Evolutionary conservation across 768 basidiomycete species (phyloP), one percentile per base, ranked within the genome.

Genomic region (Leucosporidium creatinivorum): DNA sequence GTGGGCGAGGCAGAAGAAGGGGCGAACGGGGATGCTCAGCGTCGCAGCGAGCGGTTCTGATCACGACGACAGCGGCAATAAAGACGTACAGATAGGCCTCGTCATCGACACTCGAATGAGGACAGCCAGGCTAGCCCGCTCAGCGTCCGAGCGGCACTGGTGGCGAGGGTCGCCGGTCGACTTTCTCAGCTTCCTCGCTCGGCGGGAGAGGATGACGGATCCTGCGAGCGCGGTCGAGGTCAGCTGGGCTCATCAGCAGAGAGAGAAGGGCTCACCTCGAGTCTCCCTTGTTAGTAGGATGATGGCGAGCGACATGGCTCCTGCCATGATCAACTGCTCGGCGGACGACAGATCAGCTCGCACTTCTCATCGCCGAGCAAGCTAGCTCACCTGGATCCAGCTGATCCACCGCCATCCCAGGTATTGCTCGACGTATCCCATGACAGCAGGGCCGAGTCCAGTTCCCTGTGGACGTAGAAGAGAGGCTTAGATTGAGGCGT

Each of bases 241-340:
- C 30, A 25, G n/a, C 19, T 33, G 6, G 15, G 49, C 31, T 17
- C 8, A 3, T 18, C 31, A 13, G 52, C 31, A 5, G n/a, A 26
- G 12, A 25, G 17, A 17, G 31, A 25, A 5, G 3, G 21, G 51
- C 39, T 58, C 26, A 62, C 83, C 79, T 21, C 91, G 82, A 0
- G 91, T 93, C 76, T 94, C 91, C 57, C 79, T 80, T 82, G 91
- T 81, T 62, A 87, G 66, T 0, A 88, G 56, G 1, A 83, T 78
- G 7, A 89, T 77, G 0, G 82, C 48, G 7, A 85, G 62, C 9
- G 85, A 72, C 62, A 84, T 85, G 1, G 80, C 73, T 3, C 82
- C 85, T 33, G 81, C 81, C 39, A 85, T 74, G 58, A 89, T 87
- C 63, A 61, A 62, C 61, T 44, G 13, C 2, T 44, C 39, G 13